Evolutionary conservation across 257 asterid species (phyloP).

Genomic region (Solanum paucissectum): DNA sequence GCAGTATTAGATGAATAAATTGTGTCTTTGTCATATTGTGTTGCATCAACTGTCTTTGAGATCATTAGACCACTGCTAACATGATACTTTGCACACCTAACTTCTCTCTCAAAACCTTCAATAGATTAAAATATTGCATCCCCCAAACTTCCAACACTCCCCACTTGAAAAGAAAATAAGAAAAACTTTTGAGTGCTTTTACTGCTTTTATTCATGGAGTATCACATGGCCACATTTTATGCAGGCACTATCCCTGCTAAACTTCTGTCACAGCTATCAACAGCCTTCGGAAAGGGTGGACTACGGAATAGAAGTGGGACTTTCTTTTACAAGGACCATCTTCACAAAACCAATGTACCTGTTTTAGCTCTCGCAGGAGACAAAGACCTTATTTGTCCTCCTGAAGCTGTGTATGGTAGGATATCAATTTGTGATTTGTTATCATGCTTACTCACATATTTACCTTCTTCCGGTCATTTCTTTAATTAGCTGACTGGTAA

Average conservation of each 20-base stretch:
- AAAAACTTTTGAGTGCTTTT: background rate
- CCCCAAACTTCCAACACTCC: background rate
- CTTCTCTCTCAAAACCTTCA: background rate
- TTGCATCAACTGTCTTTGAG: background rate
- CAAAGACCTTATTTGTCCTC: slow-evolving; percentile 89
- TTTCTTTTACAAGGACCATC: slow-evolving; percentile 72
- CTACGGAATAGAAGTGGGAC: slow-evolving; percentile 69
- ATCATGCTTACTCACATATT: background rate
- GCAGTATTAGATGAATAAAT: background rate
- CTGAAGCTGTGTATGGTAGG: slow-evolving; percentile 86
- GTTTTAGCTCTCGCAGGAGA: slow-evolving; percentile 89
- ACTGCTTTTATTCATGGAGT: background rate
- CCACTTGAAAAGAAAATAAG: background rate
- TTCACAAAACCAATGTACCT: slow-evolving; percentile 55
- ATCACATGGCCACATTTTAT: background rate
- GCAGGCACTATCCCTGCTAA: slow-evolving; percentile 92
- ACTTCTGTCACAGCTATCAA: slow-evolving; percentile 65
- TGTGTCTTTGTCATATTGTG: background rate
- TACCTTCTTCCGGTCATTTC: slow-evolving; percentile 1
- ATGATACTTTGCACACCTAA: background rate
- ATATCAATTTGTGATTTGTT: background rate
- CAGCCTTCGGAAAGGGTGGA: slow-evolving; percentile 83
- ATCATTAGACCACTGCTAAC: background rate
- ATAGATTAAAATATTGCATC: background rate
- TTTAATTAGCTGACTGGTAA: slow-evolving; percentile 7